Evolutionary conservation across 2,329 filamentous ascomycete genomes (phyloP).

Genomic region (Didymella keratinophila): DNA sequence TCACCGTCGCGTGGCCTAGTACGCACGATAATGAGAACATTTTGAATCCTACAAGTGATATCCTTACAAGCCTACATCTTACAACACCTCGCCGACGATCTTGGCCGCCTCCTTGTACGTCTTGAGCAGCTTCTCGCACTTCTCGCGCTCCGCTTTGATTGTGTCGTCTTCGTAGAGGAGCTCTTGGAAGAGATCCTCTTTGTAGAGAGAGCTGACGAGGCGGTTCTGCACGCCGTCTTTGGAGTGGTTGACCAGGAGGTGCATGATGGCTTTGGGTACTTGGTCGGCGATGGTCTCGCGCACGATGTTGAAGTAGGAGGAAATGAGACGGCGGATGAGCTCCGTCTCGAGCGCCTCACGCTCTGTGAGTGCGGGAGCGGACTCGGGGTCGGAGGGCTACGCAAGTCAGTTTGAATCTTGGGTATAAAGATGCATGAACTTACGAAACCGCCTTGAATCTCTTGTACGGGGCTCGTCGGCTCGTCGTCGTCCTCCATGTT

Average conservation of each 20-base stretch:
- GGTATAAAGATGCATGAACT: constrained; percentile 45
- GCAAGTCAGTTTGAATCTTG: constrained; percentile 28
- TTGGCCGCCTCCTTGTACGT: constrained; percentile 98
- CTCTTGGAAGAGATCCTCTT: constrained; percentile 88
- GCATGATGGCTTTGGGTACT: constrained; percentile 98
- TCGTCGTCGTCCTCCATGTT: constrained; percentile 52
- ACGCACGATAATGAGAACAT: constrained; percentile 11
- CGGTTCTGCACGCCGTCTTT: constrained; percentile 98
- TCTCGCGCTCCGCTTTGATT: constrained; percentile 96
- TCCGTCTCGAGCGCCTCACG: constrained; percentile 97
- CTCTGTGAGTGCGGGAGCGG: constrained; percentile 89
- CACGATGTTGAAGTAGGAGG: constrained; percentile 98
- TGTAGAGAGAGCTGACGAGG: constrained; percentile 94
- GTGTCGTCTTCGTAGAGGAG: constrained; percentile 96
- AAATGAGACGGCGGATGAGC: constrained; percentile 93
- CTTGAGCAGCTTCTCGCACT: constrained; percentile 93
- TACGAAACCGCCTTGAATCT: constrained; percentile 65
- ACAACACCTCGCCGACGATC: constrained; percentile 90
- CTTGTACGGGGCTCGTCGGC: constrained; percentile 46
- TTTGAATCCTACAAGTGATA: constrained; percentile 39
- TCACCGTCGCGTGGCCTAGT: neutral
- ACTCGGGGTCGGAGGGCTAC: constrained; percentile 54
- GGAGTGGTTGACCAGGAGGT: constrained; percentile 96
- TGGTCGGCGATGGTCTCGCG: constrained; percentile 98
- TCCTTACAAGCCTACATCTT: constrained; percentile 29